Evolutionary conservation across 306 rosid genomes (phyloP).

Genomic region (Vachellia pachyceras): DNA sequence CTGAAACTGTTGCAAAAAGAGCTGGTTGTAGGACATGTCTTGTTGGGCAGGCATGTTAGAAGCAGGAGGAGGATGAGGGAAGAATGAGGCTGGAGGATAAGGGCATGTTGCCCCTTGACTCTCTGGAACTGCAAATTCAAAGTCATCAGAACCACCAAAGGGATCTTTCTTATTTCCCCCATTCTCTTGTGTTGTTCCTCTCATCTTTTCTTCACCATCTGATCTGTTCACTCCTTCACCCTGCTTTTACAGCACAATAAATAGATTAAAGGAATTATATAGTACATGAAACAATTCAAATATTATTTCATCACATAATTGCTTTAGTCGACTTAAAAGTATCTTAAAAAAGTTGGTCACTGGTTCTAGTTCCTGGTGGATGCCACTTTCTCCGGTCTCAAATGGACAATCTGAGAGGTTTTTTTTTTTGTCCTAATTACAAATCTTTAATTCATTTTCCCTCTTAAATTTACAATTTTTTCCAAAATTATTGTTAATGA

Average conservation of each 20-base stretch:
- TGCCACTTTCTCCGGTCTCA: too few species aligned
- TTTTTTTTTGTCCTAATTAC: too few species aligned
- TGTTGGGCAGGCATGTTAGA: background rate
- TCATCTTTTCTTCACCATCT: background rate
- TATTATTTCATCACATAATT: background rate
- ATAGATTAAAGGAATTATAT: background rate
- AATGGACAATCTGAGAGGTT: too few species aligned
- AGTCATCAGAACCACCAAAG: slow-evolving; percentile 9
- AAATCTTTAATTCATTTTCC: too few species aligned
- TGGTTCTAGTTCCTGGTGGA: background rate
- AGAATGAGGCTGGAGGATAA: background rate
- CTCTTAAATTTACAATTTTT: too few species aligned
- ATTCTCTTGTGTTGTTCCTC: slow-evolving; percentile 3
- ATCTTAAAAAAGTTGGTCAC: background rate
- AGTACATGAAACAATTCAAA: background rate
- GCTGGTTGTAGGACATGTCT: slow-evolving; percentile 30
- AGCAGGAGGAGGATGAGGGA: background rate
- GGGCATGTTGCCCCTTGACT: background rate
- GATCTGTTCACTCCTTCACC: slow-evolving; percentile 5
- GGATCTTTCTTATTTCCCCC: slow-evolving; percentile 27
- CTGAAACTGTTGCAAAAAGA: slow-evolving; percentile 29
- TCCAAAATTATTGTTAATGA: too few species aligned
- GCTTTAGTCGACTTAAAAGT: background rate
- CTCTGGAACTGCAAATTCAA: background rate
- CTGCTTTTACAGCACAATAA: slow-evolving; percentile 25